Evolutionary conservation across 768 basidiomycete genomes (phyloP).

Genomic region (Tulasnella sp.): DNA sequence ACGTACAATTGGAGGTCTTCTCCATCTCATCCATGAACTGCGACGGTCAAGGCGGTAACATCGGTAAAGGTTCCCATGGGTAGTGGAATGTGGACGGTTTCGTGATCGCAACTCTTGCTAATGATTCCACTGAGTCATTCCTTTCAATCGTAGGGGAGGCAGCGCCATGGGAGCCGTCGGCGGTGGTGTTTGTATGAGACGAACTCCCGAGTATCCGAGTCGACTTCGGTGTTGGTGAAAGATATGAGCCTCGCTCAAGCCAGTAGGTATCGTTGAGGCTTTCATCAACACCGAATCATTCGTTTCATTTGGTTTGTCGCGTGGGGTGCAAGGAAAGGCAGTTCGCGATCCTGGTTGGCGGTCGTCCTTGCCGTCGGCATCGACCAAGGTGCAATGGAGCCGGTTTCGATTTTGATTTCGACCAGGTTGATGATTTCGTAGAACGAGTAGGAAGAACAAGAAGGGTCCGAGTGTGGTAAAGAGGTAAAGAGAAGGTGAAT

Average conservation of each 20-base stretch:
- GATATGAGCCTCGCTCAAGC: not conserved
- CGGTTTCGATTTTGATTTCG: not conserved
- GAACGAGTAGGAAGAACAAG: not conserved
- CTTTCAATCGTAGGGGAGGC: too few relatives aligned
- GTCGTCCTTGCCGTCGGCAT: not conserved
- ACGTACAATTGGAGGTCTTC: slow-evolving; percentile 93
- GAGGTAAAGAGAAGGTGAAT: slow-evolving; percentile 17
- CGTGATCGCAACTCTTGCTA: not conserved
- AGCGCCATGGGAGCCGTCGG: not conserved
- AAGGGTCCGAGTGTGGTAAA: not conserved
- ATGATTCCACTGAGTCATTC: not conserved
- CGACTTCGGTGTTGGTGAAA: not conserved
- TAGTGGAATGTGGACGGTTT: slow-evolving; percentile 8
- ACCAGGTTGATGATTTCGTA: not conserved
- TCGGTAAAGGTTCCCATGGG: slow-evolving; percentile 23
- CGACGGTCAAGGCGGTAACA: slow-evolving; percentile 8
- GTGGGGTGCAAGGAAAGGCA: not conserved
- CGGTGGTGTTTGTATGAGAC: not conserved
- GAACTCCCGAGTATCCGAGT: not conserved
- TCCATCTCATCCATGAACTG: slow-evolving; percentile 99
- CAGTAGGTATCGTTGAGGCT: not conserved
- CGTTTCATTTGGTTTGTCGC: not conserved
- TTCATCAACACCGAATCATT: not conserved
- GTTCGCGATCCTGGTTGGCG: not conserved
- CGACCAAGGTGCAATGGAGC: too few relatives aligned